Evolutionary conservation across 1,139 yeast species (phyloP).

Genomic region (Yamadazyma atmosphaerica): DNA sequence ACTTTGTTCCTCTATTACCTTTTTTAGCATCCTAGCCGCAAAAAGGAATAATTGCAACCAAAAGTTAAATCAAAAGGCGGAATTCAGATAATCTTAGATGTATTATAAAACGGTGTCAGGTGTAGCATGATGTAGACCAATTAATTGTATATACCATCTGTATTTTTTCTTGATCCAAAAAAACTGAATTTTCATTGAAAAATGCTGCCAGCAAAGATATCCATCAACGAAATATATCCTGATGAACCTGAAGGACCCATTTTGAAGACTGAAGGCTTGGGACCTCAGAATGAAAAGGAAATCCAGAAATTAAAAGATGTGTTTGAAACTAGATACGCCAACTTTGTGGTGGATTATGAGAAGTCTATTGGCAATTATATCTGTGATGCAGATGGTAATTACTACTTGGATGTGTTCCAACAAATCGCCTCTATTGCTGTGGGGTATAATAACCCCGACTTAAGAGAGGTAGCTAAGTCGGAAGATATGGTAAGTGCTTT

Average conservation of each 20-base stretch:
- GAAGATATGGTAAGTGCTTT: slow-evolving; percentile 66
- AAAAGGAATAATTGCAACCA: not conserved
- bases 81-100: too few species aligned
- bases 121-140: too few species aligned
- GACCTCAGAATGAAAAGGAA: slow-evolving; percentile 53
- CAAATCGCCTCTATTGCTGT: slow-evolving; percentile 78
- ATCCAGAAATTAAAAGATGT: slow-evolving; percentile 50
- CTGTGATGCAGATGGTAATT: slow-evolving; percentile 70
- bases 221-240: slow-evolving; percentile 4
- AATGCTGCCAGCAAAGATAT: slow-evolving; percentile 6
- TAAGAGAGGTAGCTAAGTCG: slow-evolving; percentile 60
- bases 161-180: too few species aligned
- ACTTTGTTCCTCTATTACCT: too few species aligned
- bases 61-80: too few species aligned
- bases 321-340: slow-evolving; percentile 65
- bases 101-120: not conserved
- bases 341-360: slow-evolving; percentile 67
- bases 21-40: not conserved
- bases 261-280: slow-evolving; percentile 46
- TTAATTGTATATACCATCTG: not conserved
- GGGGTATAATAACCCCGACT: slow-evolving; percentile 77
- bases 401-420: slow-evolving; percentile 66
- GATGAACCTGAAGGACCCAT: slow-evolving; percentile 8
- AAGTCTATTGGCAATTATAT: slow-evolving; percentile 72
- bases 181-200: too few species aligned